phyloP scores from a whole-genome alignment of 192 early-diverging fungal species.

The Haplosporangium gracile region DNA sequence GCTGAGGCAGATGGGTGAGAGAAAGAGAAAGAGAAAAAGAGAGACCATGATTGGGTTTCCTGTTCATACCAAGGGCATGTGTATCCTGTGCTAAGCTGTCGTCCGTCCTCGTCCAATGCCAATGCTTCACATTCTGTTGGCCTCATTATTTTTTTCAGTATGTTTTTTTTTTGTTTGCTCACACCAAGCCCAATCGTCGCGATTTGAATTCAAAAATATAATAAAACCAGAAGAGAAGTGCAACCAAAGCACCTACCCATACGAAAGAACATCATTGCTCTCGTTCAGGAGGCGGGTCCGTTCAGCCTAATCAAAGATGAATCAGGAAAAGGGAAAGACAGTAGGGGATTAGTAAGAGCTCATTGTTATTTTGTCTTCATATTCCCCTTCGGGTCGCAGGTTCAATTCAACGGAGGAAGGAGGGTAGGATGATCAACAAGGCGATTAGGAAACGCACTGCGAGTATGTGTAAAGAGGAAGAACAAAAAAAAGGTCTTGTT shows the following conservation, averaged over 20 bases:
- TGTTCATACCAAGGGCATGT: background rate
- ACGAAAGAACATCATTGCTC: slow-evolving; percentile 39
- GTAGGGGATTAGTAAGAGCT: slow-evolving; percentile 13
- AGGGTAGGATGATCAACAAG: background rate
- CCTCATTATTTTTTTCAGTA: background rate
- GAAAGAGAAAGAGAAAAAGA: background rate
- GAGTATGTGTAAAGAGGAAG: background rate
- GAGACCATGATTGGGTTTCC: background rate
- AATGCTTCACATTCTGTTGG: background rate
- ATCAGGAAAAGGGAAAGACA: background rate
- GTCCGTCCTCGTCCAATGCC: background rate
- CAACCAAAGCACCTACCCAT: slow-evolving; percentile 36
- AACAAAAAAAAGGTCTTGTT: background rate
- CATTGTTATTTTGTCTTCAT: background rate
- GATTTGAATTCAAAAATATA: slow-evolving; percentile 47
- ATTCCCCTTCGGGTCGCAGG: background rate
- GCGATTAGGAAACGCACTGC: background rate
- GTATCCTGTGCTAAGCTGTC: background rate
- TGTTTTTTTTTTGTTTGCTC: background rate
- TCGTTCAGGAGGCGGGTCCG: slow-evolving; percentile 46
- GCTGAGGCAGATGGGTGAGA: background rate
- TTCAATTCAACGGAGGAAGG: background rate
- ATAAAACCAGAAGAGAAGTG: background rate
- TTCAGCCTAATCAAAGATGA: slow-evolving; percentile 23
- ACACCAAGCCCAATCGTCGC: background rate